Conservation (phyloP, 441 rosid species). For the Euphorbia celastroides region DNA sequence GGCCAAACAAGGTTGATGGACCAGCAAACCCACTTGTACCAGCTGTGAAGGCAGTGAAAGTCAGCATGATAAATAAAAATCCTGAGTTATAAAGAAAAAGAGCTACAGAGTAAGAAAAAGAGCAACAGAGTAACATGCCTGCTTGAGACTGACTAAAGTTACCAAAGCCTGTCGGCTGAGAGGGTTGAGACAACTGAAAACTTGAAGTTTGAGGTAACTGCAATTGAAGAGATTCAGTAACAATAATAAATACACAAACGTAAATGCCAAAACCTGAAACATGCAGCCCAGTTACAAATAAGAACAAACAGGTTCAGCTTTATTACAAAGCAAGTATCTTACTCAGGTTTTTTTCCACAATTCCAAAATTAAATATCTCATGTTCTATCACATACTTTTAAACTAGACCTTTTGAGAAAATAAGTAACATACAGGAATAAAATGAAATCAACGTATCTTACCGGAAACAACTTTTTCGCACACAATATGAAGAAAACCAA, state of each 20-base stretch:
- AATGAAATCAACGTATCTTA: background rate
- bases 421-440: background rate
- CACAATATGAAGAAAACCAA: constrained; percentile 1
- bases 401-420: constrained; percentile 2
- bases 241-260: background rate
- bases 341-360: background rate
- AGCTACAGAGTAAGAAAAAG: constrained; percentile 9
- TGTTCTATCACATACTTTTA: background rate
- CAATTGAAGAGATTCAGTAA: constrained; percentile 21
- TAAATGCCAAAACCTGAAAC: constrained; percentile 1
- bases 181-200: constrained; percentile 58
- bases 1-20: constrained; percentile 44
- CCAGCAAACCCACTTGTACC: constrained; percentile 36
- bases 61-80: constrained; percentile 14
- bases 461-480: background rate
- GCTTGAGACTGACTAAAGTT: constrained; percentile 55
- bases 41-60: constrained; percentile 25
- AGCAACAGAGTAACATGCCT: too few species aligned
- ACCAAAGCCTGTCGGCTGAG: constrained; percentile 47
- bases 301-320: background rate
- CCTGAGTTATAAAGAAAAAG: background rate
- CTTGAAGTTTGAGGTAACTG: constrained; percentile 46
- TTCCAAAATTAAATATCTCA: constrained; percentile 1
- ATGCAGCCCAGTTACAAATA: background rate
- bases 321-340: background rate